Evolutionary conservation across 2,329 filamentous ascomycete genomes (phyloP).

Genomic region (Aspergillus bombycis): DNA sequence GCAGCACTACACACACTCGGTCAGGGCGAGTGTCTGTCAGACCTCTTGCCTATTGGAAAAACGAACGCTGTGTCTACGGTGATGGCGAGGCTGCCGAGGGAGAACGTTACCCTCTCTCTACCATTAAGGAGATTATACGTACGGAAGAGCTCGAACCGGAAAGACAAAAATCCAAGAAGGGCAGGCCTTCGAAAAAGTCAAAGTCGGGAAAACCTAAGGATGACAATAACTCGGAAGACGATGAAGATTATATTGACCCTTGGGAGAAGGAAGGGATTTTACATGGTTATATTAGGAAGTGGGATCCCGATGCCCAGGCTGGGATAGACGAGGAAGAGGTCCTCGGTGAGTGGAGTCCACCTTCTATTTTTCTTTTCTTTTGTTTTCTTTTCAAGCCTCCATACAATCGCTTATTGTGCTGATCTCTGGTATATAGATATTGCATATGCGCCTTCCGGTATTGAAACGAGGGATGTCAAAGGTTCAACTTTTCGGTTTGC

Average conservation of each 20-base stretch:
- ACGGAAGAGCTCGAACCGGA: slow-evolving; percentile 63
- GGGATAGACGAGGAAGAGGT: slow-evolving; percentile 45
- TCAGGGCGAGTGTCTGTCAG: slow-evolving; percentile 78
- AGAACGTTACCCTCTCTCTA: slow-evolving; percentile 65
- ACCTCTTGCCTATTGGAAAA: slow-evolving; percentile 84
- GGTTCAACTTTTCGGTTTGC: slow-evolving; percentile 81
- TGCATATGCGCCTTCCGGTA: slow-evolving; percentile 61
- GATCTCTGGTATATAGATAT: slow-evolving; percentile 50
- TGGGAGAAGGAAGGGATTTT: slow-evolving; percentile 51
- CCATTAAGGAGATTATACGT: slow-evolving; percentile 76
- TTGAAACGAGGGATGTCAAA: slow-evolving; percentile 61
- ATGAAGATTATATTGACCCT: slow-evolving; percentile 43
- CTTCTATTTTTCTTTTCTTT: background rate
- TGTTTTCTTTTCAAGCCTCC: background rate
- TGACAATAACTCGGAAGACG: slow-evolving; percentile 42
- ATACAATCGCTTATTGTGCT: background rate
- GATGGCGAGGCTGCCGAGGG: slow-evolving; percentile 60
- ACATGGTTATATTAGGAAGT: slow-evolving; percentile 48
- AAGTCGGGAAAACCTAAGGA: slow-evolving; percentile 40
- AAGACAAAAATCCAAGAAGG: slow-evolving; percentile 41
- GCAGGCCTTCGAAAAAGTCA: slow-evolving; percentile 37
- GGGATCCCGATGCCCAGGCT: slow-evolving; percentile 45
- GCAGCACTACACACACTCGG: slow-evolving; percentile 65
- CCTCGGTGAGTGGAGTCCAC: slow-evolving; percentile 33
- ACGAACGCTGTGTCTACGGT: slow-evolving; percentile 75